phyloP scores from a whole-genome alignment of 2,329 filamentous ascomycete genomes.

The Phialocephala subalpina region DNA sequence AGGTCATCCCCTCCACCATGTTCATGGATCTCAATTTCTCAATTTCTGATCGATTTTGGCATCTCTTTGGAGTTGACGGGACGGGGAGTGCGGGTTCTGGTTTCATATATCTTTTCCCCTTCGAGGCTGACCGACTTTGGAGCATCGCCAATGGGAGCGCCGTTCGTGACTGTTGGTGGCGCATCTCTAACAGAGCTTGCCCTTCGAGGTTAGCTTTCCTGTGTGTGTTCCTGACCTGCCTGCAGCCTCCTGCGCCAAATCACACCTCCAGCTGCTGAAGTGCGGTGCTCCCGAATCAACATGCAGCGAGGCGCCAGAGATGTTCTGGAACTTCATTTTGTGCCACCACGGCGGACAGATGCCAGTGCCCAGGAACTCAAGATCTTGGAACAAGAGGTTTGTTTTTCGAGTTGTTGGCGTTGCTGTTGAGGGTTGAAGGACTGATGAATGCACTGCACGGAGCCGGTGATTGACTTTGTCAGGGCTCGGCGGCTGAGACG shows the following conservation, averaged over 20 bases:
- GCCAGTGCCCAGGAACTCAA: background rate
- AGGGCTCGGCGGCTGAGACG: constrained; percentile 1
- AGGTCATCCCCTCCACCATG: background rate
- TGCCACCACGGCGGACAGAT: background rate
- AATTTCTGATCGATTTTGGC: background rate
- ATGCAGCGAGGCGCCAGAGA: constrained; percentile 11
- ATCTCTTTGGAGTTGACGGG: constrained; percentile 1
- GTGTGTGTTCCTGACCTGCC: constrained; percentile 9
- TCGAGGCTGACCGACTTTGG: constrained; percentile 11
- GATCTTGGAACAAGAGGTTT: background rate
- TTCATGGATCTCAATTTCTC: background rate
- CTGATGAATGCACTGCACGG: background rate
- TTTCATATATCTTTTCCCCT: constrained; percentile 2
- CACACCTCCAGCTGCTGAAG: constrained; percentile 8
- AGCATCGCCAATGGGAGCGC: constrained; percentile 5
- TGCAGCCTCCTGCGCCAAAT: constrained; percentile 16
- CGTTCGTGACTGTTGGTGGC: constrained; percentile 3
- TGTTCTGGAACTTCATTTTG: constrained; percentile 6
- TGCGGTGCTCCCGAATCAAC: constrained; percentile 13
- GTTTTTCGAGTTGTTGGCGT: background rate
- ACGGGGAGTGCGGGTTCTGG: constrained; percentile 2
- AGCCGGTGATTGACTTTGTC: background rate
- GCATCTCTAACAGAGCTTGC: constrained; percentile 13
- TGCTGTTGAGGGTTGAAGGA: background rate
- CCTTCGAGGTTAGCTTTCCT: constrained; percentile 7